Conservation (phyloP, 1,284 basidiomycete genomes). For the Porogramme epimiltina region DNA sequence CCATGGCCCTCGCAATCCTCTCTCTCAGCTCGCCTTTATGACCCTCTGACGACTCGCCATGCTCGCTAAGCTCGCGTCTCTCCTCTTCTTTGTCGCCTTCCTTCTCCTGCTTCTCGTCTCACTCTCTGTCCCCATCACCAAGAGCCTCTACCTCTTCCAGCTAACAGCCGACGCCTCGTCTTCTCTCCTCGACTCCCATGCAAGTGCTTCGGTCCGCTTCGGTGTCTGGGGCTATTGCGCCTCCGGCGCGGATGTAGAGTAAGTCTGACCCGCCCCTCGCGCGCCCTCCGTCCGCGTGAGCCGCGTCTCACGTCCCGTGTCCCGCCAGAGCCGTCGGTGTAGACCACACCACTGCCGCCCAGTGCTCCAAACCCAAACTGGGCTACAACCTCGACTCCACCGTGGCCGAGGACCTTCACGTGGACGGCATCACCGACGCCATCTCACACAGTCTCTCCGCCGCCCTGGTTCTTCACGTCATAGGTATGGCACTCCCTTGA, state of each 20-base stretch:
- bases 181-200: conserved; percentile 37
- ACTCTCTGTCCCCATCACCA: conserved; percentile 60
- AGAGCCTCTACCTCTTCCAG: conserved; percentile 53
- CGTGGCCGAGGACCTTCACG: conserved; percentile 48
- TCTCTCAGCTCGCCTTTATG: background rate
- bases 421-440: conserved; percentile 36
- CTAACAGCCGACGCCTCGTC: conserved; percentile 41
- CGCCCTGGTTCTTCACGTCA: conserved; percentile 44
- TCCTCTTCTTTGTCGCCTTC: conserved; percentile 51
- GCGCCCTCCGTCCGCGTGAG: conserved; percentile 20
- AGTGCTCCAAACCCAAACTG: conserved; percentile 48
- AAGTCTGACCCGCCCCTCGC: conserved; percentile 24
- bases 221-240: conserved; percentile 66
- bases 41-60: conserved; percentile 22
- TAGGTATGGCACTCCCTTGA: conserved; percentile 39
- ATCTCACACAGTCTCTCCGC: conserved; percentile 44
- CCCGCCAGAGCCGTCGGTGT: conserved; percentile 42
- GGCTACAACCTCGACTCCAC: conserved; percentile 55
- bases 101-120: conserved; percentile 57
- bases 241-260: conserved; percentile 48
- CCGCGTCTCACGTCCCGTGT: conserved; percentile 13
- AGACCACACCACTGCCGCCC: conserved; percentile 34
- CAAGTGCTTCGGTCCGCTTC: conserved; percentile 44
- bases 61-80: conserved; percentile 40
- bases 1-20: background rate